Conservation (phyloP, 179 eudicot genomes). For the Dionaea muscipula region DNA sequence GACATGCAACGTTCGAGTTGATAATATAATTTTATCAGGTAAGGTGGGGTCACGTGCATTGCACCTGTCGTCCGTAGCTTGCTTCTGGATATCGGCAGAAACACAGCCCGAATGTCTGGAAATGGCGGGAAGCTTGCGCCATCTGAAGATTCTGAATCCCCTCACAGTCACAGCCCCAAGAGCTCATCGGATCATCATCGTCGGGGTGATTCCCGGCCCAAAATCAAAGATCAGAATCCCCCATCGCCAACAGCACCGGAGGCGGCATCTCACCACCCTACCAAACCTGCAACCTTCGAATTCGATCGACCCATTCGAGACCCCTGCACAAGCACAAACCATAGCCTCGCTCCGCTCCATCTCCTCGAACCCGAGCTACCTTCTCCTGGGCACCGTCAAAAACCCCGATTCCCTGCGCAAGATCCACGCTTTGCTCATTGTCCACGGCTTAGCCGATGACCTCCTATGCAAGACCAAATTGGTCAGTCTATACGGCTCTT, state of each 20-base stretch:
- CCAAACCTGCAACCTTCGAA: slow-evolving; percentile 13
- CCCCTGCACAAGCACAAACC: slow-evolving; percentile 17
- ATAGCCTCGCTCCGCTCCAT: slow-evolving; percentile 27
- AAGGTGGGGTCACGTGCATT: no score
- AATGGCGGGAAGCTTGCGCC: no score
- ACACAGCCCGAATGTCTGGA: no score
- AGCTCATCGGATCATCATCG: no score
- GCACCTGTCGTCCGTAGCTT: no score
- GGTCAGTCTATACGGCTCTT: slow-evolving; percentile 49
- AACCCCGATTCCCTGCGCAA: slow-evolving; percentile 25
- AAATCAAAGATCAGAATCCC: background rate
- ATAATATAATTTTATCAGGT: no score
- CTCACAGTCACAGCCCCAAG: no score
- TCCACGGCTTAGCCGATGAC: slow-evolving; percentile 31
- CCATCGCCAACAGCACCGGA: slow-evolving; percentile 9
- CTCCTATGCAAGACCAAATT: slow-evolving; percentile 42
- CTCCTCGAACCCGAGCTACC: slow-evolving; percentile 36
- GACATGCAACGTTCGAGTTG: no score
- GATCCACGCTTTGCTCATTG: slow-evolving; percentile 49
- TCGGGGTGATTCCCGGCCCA: no score
- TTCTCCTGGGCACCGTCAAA: slow-evolving; percentile 41
- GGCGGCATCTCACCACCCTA: slow-evolving; percentile 13
- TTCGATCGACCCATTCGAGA: slow-evolving; percentile 2
- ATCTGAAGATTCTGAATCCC: no score
- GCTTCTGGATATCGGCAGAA: no score